Conservation (phyloP, 2,329 filamentous ascomycete genomes). For the Xylaria sp. region DNA sequence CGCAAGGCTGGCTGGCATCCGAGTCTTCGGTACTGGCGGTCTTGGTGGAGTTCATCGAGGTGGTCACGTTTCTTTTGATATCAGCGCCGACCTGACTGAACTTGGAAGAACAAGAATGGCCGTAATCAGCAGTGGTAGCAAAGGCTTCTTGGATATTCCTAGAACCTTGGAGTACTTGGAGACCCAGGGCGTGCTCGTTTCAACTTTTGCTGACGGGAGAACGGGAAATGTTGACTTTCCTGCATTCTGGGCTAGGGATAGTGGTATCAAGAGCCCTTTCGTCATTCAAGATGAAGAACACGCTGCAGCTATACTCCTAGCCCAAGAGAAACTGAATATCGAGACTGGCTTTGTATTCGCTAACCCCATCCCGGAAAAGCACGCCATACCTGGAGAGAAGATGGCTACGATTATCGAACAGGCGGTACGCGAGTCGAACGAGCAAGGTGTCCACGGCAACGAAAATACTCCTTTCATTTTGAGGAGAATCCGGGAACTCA, state of each 20-base stretch:
- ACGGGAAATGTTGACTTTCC: slow-evolving; percentile 82
- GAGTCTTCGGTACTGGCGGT: slow-evolving; percentile 92
- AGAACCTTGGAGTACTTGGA: slow-evolving; percentile 83
- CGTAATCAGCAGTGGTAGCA: slow-evolving; percentile 90
- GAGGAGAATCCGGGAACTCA: slow-evolving; percentile 80
- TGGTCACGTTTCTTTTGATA: slow-evolving; percentile 86
- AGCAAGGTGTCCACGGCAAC: slow-evolving; percentile 74
- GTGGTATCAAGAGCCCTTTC: slow-evolving; percentile 80
- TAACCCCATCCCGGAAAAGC: slow-evolving; percentile 81
- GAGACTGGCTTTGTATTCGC: slow-evolving; percentile 86
- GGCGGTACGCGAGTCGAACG: slow-evolving; percentile 72
- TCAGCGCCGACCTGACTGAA: slow-evolving; percentile 95
- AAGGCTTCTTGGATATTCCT: slow-evolving; percentile 93
- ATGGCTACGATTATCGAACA: slow-evolving; percentile 76
- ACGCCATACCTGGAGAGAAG: slow-evolving; percentile 74
- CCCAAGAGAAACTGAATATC: slow-evolving; percentile 77
- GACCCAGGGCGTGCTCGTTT: slow-evolving; percentile 80
- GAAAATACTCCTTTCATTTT: slow-evolving; percentile 88
- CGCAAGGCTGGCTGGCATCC: slow-evolving; percentile 85
- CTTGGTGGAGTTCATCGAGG: slow-evolving; percentile 94
- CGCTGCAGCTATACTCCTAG: slow-evolving; percentile 88
- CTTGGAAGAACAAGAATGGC: slow-evolving; percentile 88
- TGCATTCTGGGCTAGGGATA: slow-evolving; percentile 91
- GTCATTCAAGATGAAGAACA: slow-evolving; percentile 79
- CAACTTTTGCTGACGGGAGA: slow-evolving; percentile 88